phyloP scores from a whole-genome alignment of 768 basidiomycete genomes.

The Heimioporus sp. region DNA sequence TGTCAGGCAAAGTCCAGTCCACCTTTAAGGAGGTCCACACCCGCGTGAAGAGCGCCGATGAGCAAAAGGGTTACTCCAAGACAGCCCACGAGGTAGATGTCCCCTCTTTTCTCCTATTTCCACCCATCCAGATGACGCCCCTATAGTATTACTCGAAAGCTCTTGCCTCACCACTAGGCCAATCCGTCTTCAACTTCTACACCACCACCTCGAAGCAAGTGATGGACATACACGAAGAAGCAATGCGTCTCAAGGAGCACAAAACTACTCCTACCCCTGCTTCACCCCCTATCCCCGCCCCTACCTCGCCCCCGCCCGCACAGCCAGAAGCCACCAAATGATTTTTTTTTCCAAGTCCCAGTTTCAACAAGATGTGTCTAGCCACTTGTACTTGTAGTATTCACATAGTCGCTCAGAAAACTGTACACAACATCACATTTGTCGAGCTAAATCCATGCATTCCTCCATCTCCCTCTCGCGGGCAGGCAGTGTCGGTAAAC shows the following conservation, averaged over 20 bases:
- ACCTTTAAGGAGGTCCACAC: slow-evolving; percentile 61
- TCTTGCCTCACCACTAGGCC: slow-evolving; percentile 71
- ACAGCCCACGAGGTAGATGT: slow-evolving; percentile 59
- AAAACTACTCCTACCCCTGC: slow-evolving; percentile 34
- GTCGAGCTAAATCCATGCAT: not conserved
- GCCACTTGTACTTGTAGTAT: slow-evolving; percentile 9
- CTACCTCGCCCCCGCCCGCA: slow-evolving; percentile 3
- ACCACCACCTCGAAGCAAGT: slow-evolving; percentile 87
- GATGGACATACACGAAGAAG: slow-evolving; percentile 91
- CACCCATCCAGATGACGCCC: not conserved
- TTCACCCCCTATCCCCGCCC: slow-evolving; percentile 7
- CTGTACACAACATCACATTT: not conserved
- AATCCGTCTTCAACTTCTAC: slow-evolving; percentile 79
- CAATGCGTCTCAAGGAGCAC: slow-evolving; percentile 72
- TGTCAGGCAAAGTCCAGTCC: slow-evolving; percentile 69
- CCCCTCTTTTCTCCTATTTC: not conserved
- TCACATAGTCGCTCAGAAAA: slow-evolving; percentile 1
- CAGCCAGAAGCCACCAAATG: slow-evolving; percentile 13
- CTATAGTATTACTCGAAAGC: slow-evolving; percentile 76
- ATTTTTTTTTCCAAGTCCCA: not conserved
- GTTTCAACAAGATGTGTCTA: not conserved
- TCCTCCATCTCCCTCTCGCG: not conserved
- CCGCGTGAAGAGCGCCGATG: slow-evolving; percentile 74
- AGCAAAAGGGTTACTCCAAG: slow-evolving; percentile 76
- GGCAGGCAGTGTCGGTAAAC: not conserved